phyloP scores from a whole-genome alignment of 768 basidiomycete species.

The Hydnomerulius pinastri region DNA sequence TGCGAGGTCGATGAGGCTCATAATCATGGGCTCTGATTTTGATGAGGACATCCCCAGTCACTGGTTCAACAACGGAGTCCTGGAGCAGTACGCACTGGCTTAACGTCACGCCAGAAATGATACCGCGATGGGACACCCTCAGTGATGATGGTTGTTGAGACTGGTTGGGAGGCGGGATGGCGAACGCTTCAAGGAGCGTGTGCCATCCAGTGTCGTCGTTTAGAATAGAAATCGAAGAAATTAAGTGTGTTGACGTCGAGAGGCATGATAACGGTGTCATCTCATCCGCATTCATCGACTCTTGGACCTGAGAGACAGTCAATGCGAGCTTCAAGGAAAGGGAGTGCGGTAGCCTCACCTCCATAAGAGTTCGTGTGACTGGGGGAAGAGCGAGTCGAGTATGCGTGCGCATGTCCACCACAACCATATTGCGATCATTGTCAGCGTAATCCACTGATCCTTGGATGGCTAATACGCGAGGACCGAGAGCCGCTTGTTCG shows the following conservation, averaged over 20 bases:
- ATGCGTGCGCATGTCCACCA: conserved; percentile 18
- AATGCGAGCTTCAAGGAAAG: neutral
- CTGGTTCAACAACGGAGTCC: conserved; percentile 8
- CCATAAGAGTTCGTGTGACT: neutral
- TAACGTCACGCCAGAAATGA: conserved; percentile 2
- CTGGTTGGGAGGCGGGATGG: conserved; percentile 5
- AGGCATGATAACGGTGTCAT: neutral
- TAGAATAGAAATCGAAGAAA: conserved; percentile 10
- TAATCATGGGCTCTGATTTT: conserved; percentile 1
- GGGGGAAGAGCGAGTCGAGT: conserved; percentile 4
- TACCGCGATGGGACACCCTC: conserved; percentile 9
- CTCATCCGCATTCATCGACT: neutral
- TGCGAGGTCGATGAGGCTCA: neutral
- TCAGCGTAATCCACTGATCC: neutral
- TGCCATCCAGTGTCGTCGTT: neutral
- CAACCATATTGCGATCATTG: conserved; percentile 1
- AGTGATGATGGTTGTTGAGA: neutral
- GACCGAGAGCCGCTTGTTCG: conserved; percentile 12
- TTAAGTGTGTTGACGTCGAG: conserved; percentile 23
- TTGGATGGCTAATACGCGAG: conserved; percentile 12
- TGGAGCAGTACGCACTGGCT: conserved; percentile 6
- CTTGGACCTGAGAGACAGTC: conserved; percentile 1
- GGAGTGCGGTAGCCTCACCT: conserved; percentile 1
- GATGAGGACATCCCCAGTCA: conserved; percentile 13
- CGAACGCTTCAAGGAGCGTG: conserved; percentile 14